These are phyloP conservation scores for Isochrysis galbana DNA, from an alignment of 78 protist genomes.

Conservation along the genomic window DNA sequence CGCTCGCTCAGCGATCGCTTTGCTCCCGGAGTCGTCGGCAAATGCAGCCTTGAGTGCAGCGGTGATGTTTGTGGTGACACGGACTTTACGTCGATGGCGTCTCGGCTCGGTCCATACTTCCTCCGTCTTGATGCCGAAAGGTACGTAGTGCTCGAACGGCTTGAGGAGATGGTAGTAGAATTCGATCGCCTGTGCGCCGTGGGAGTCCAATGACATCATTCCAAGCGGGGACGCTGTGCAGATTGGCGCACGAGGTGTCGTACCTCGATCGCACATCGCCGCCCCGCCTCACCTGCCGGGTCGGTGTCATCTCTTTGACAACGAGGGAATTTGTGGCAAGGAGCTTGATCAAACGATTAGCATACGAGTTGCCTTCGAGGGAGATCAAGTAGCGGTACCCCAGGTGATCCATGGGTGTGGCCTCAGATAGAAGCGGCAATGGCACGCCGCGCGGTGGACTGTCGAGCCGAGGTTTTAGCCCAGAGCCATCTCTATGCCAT, in stretches of 20 bases:
- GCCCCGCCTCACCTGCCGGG: no score
- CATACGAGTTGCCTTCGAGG: background rate
- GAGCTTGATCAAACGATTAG: background rate
- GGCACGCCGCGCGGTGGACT: background rate
- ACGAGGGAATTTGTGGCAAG: background rate
- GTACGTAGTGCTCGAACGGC: background rate
- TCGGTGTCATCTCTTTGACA: no score
- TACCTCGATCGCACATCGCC: no score
- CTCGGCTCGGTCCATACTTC: background rate
- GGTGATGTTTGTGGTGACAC: background rate
- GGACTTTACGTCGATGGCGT: background rate
- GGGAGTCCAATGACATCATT: no score
- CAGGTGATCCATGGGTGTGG: background rate
- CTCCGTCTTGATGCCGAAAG: background rate
- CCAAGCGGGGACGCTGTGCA: no score
- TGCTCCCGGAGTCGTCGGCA: background rate
- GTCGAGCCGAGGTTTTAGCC: no score
- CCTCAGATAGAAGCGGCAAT: background rate
- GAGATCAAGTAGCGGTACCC: background rate
- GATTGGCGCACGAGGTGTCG: no score
- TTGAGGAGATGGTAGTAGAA: background rate
- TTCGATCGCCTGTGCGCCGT: background rate
- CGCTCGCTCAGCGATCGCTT: background rate
- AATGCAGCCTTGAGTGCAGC: background rate
- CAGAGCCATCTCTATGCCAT: no score